These are phyloP conservation scores for Amanita molliuscula DNA, from an alignment of 768 basidiomycete species.

Conservation along the genomic window DNA sequence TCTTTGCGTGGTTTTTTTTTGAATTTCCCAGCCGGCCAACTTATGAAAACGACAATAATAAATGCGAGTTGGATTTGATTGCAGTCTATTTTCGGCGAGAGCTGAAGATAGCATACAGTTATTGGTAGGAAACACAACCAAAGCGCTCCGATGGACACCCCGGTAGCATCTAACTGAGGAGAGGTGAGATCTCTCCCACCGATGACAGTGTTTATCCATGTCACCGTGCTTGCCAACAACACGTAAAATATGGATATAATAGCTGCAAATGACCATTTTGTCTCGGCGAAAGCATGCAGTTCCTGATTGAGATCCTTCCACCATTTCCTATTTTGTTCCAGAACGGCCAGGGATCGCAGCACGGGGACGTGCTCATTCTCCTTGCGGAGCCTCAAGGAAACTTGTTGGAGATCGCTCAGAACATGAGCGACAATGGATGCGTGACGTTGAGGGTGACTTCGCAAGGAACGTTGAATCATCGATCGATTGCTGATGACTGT, in stretches of 20 bases:
- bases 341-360: slow-evolving; percentile 29
- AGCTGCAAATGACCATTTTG: slow-evolving; percentile 27
- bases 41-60: too few species aligned
- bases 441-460: slow-evolving; percentile 19
- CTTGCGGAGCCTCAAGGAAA: slow-evolving; percentile 22
- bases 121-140: slow-evolving; percentile 38
- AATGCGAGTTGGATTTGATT: slow-evolving; percentile 19
- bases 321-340: slow-evolving; percentile 31
- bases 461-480: slow-evolving; percentile 22
- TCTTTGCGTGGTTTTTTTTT: too few species aligned
- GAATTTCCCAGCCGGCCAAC: too few species aligned
- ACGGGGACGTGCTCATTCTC: slow-evolving; percentile 9
- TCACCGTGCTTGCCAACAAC: slow-evolving; percentile 30
- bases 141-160: slow-evolving; percentile 26
- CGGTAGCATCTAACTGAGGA: slow-evolving; percentile 17
- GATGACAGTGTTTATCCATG: slow-evolving; percentile 26
- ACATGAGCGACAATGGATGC: slow-evolving; percentile 19
- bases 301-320: slow-evolving; percentile 23
- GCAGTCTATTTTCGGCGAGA: slow-evolving; percentile 31
- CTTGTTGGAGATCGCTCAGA: slow-evolving; percentile 32
- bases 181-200: slow-evolving; percentile 2
- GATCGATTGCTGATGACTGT: too few species aligned
- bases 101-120: slow-evolving; percentile 30
- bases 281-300: slow-evolving; percentile 19
- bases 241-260: slow-evolving; percentile 33